Evolutionary conservation across 2,329 filamentous ascomycete species (phyloP).

Genomic region (Aspergillus fijiensis): DNA sequence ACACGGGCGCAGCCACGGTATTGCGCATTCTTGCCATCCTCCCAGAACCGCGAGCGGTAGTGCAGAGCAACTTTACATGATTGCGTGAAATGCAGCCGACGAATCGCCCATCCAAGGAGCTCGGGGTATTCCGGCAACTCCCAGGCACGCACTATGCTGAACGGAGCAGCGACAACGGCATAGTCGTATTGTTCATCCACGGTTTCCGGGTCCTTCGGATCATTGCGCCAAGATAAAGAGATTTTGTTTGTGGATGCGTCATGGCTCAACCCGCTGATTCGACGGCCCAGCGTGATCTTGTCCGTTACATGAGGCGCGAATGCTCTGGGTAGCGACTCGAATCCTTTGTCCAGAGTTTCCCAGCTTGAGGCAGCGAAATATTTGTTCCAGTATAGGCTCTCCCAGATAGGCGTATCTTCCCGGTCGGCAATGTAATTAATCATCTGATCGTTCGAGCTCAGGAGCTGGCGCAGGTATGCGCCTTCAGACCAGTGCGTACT

Average conservation of each 20-base stretch:
- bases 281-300: slow-evolving; percentile 23
- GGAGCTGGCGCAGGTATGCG: neutral
- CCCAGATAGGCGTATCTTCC: slow-evolving; percentile 33
- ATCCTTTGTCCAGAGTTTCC: slow-evolving; percentile 35
- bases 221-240: slow-evolving; percentile 26
- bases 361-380: slow-evolving; percentile 10
- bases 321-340: slow-evolving; percentile 37
- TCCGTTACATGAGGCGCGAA: slow-evolving; percentile 35
- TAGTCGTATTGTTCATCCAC: slow-evolving; percentile 40
- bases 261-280: slow-evolving; percentile 24
- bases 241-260: slow-evolving; percentile 17
- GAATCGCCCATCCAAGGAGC: slow-evolving; percentile 23
- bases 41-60: slow-evolving; percentile 36
- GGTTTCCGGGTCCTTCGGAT: slow-evolving; percentile 21
- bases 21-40: slow-evolving; percentile 18
- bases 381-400: slow-evolving; percentile 16
- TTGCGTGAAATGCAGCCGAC: slow-evolving; percentile 32
- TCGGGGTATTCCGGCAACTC: slow-evolving; percentile 38
- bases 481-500: neutral
- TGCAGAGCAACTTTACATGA: slow-evolving; percentile 36
- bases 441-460: neutral
- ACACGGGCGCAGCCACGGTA: neutral
- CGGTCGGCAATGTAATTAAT: slow-evolving; percentile 36
- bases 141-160: slow-evolving; percentile 42
- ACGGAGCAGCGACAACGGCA: slow-evolving; percentile 39